Evolutionary conservation across 148 eudicot species (phyloP).

Genomic region (Euryodendron excelsum): DNA sequence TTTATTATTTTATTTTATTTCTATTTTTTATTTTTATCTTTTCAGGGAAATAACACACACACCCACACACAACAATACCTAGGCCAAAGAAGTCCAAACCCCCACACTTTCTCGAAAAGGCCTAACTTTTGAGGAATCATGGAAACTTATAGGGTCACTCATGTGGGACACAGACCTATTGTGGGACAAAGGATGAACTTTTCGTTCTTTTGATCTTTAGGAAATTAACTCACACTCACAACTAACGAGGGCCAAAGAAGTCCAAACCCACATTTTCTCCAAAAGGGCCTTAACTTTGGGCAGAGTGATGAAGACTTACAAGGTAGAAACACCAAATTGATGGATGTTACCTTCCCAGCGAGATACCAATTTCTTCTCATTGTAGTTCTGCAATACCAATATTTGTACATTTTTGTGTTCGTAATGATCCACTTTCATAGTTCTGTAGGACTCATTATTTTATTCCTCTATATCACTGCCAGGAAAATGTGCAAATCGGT

Average conservation of each 20-base stretch:
- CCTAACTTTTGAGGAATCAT: background rate
- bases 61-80: background rate
- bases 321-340: background rate
- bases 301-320: background rate
- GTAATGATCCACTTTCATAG: background rate
- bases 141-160: background rate
- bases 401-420: background rate
- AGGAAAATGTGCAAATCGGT: slow-evolving; percentile 98
- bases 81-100: background rate
- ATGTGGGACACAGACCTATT: no score
- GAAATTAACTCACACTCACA: background rate
- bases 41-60: background rate
- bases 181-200: no score
- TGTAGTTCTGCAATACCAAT: background rate
- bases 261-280: background rate
- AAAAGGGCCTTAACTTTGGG: background rate
- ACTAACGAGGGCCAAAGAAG: background rate
- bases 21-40: background rate
- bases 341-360: background rate
- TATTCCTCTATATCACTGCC: slow-evolving; percentile 11
- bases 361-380: background rate
- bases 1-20: background rate
- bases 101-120: background rate
- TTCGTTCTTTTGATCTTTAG: background rate
- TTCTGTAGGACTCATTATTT: background rate